Base-by-base conservation (phyloP, 768 basidiomycete species). In the Suillus luteus region DNA sequence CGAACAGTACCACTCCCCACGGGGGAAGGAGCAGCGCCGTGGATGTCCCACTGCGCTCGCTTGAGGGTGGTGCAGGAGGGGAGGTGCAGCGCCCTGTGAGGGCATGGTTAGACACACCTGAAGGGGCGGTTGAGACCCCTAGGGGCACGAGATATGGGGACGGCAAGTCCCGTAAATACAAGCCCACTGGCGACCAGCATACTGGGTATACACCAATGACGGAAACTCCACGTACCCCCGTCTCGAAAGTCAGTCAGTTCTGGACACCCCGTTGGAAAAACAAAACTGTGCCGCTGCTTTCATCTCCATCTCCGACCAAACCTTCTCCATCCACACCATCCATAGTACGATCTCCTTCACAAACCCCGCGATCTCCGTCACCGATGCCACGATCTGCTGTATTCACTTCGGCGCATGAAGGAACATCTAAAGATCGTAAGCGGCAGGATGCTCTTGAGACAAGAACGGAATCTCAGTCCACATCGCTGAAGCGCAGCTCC, bases 311-410 rank as follows among this genome's bases (percentile, higher is more conserved):
- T 15, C 15, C 22, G 10, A 15, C 22, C 11, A 38, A 17, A 40
- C 15, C 55, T 57, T 57, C 55, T 24, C 22, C 55, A 22, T 40
- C 37, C 65, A 57, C 69, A 66, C 38, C 70, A 63, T 15, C 64
- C 66, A 65, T 67, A 69, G 66, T 66, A 74, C 33, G 66, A 69
- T 52, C 62, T 74, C 10, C 54, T 75, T 57, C 9, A 10, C 8
- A 43, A 57, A 10, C 19, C 46, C 22, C 58, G 33, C 37, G 40
- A 24, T 17, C 15, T 52, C 3, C 33, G 19, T 9, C 37, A 51
- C n/a, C 31, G 12, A 17, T 8, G 1, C 10, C 12, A 0, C 58
- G n/a, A 9, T 40, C 24, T 11, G 49, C 33, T 41, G 41, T 55
- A 63, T 64, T 14, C 70, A 66, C 41, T 71, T 57, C 17, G 55